Evolutionary conservation across 768 basidiomycete species (phyloP), one percentile per base, ranked within the genome.

Genomic region (Psilocybe sp.): DNA sequence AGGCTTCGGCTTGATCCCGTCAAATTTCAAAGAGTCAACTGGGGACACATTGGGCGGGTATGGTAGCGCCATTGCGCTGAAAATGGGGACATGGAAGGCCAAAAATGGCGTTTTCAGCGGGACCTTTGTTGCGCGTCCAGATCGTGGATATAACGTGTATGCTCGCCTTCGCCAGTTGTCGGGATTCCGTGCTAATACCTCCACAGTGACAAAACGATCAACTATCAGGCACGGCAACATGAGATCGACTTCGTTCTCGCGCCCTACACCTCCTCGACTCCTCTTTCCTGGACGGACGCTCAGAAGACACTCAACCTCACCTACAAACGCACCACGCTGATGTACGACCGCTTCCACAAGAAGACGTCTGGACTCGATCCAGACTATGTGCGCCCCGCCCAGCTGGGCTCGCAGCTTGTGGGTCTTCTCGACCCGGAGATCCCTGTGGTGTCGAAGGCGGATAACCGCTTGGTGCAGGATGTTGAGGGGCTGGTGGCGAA

Each of bases 281-380:
- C 23, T 3, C 23, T 28, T 7, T 28, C 23, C 4, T 28, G 23
- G 23, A 7, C 23, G 7, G 23, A 28, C 23, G 23, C 4, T 7
- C 23, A 28, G 7, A 28, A 28, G 23, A 28, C 23, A 7, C 7
- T 28, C 4, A 28, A 28, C 23, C 23, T 28, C 23, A 28, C 23
- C 23, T 28, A 28, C 23, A 28, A 28, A 7, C 19, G 68, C 15
- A 81, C 82, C 0, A 63, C 73, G 2, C 67, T 82, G 11, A 76
- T 76, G 55, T 70, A 65, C 12, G 85, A 86, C 36, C 65, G 78
- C 18, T 59, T 67, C 2, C 56, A 69, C 20, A 70, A 65, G 34
- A 69, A 69, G 16, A 82, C 82, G 0, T 81, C 73, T 34, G 84
- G 85, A 0, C 69, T 85, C n/a, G 79, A 84, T 57, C 69, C 82